Evolutionary conservation across 192 early-diverging fungal species (phyloP).

Genomic region (Coemansia sp.): DNA sequence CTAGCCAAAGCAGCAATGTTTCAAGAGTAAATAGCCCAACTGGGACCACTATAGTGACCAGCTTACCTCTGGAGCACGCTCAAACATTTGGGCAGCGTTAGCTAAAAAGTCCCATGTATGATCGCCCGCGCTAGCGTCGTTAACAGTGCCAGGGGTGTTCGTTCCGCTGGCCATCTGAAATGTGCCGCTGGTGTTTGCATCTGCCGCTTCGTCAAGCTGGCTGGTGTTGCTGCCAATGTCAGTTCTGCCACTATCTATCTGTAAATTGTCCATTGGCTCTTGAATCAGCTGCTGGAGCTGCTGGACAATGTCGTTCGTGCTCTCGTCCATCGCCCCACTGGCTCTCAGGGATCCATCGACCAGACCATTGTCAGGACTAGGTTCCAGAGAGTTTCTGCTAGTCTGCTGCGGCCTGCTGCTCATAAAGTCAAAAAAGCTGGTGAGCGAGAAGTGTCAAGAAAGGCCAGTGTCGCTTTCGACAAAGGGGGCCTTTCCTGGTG

Average conservation of each 20-base stretch:
- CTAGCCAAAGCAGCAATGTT: no score
- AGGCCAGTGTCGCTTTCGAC: no score
- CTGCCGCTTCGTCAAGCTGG: not conserved
- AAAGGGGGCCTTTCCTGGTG: no score
- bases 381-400: conserved; percentile 1
- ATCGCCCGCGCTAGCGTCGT: conserved; percentile 2
- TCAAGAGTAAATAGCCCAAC: not conserved
- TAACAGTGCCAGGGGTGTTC: not conserved
- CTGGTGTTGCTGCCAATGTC: conserved; percentile 3
- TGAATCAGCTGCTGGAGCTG: conserved; percentile 38
- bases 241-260: not conserved
- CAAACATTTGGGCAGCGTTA: conserved; percentile 45
- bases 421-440: not conserved
- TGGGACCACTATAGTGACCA: no score
- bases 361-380: not conserved
- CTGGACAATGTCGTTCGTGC: conserved; percentile 16
- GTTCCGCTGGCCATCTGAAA: conserved; percentile 1
- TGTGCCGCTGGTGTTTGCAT: not conserved
- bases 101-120: conserved; percentile 36
- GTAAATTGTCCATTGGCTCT: not conserved
- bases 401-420: not conserved
- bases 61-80: conserved; percentile 29
- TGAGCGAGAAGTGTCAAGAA: no score
- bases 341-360: not conserved
- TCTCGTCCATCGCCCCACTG: conserved; percentile 1